Percentiles rank a stretch among this genome's conserved stretches.
These are phyloP conservation scores for Cicer bijugum DNA, from an alignment of 306 rosid genomes.

Conservation along the genomic window DNA sequence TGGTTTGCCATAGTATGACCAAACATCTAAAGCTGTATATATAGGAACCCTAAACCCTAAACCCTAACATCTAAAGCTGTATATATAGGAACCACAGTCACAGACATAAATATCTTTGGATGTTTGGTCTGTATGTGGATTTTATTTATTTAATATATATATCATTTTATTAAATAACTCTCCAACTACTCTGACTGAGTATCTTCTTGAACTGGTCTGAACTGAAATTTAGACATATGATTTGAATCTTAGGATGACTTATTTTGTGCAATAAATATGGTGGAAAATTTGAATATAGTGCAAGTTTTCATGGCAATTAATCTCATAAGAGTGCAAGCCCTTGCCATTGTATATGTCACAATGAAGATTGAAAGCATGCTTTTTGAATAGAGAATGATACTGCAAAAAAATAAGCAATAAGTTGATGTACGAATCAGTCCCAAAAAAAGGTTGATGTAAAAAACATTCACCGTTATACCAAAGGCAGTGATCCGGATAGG, in stretches of 20 bases:
- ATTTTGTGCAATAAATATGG: neutral
- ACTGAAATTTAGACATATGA: slow-evolving; percentile 5
- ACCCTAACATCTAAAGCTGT: too few species aligned
- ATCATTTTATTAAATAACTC: neutral
- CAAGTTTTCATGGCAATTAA: slow-evolving; percentile 14
- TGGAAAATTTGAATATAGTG: neutral
- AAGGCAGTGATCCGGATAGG: too few species aligned
- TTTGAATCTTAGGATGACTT: neutral
- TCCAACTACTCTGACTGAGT: neutral
- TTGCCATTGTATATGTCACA: neutral
- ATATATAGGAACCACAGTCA: neutral
- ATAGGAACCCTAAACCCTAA: too few species aligned
- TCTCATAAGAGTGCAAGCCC: slow-evolving; percentile 1
- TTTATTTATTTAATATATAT: neutral
- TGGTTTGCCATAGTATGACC: neutral
- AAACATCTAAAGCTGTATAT: neutral
- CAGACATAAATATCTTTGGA: neutral
- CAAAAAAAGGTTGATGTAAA: too few species aligned
- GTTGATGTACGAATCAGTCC: too few species aligned
- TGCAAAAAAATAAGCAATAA: too few species aligned
- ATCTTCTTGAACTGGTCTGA: neutral
- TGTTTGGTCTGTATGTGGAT: neutral
- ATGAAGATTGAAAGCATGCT: neutral
- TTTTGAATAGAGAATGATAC: neutral
- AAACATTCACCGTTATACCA: too few species aligned